Evolutionary conservation across 1,284 basidiomycete genomes (phyloP).

Genomic region (Puccinia hordei): DNA sequence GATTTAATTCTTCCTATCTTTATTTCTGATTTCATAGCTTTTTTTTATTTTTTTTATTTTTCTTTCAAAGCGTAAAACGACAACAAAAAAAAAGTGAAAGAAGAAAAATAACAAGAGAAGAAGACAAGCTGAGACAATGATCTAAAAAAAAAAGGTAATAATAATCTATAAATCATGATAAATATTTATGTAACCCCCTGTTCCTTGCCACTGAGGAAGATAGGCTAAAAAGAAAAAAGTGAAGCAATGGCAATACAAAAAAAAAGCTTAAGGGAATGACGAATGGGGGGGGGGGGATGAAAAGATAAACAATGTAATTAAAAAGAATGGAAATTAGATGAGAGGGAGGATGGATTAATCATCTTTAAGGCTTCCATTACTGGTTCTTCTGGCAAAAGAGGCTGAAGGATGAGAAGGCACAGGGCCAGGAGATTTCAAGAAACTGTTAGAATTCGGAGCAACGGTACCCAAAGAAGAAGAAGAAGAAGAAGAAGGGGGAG

Average conservation of each 20-base stretch:
- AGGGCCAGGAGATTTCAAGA: slow-evolving; percentile 35
- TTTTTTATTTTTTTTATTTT: background rate
- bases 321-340: too few relatives aligned
- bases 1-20: background rate
- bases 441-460: background rate
- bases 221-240: too few relatives aligned
- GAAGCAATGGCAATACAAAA: background rate
- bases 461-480: background rate
- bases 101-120: background rate
- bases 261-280: background rate
- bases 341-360: too few relatives aligned
- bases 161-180: too few relatives aligned
- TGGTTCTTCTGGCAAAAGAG: too few relatives aligned
- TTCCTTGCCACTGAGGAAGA: too few relatives aligned
- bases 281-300: background rate
- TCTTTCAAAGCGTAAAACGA: background rate
- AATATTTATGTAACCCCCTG: too few relatives aligned
- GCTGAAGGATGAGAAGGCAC: too few relatives aligned
- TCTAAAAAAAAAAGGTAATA: background rate
- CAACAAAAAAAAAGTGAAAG: slow-evolving; percentile 2
- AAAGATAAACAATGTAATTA: background rate
- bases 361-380: too few relatives aligned
- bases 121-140: background rate
- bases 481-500: background rate
- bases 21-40: background rate